phyloP scores from a whole-genome alignment of 441 rosid genomes.

The Isatis lusitanica region DNA sequence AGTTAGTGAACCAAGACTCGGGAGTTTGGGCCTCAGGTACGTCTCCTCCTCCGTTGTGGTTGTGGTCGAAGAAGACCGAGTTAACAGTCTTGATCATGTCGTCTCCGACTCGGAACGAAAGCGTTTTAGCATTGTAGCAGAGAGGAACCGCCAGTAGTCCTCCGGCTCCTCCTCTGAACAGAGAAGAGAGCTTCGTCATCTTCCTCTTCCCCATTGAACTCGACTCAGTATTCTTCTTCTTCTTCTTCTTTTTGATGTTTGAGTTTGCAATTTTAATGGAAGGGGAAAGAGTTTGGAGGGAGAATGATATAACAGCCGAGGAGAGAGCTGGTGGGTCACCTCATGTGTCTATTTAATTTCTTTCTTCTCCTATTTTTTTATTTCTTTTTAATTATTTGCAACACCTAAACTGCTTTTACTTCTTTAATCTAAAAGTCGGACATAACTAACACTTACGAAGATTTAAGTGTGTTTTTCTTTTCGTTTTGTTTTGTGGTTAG shows the following conservation, averaged over 20 bases:
- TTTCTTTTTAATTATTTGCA: background rate
- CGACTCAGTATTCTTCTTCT: background rate
- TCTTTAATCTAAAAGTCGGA: background rate
- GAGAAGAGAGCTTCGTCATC: slow-evolving; percentile 31
- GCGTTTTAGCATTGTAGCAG: slow-evolving; percentile 35
- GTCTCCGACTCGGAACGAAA: slow-evolving; percentile 32
- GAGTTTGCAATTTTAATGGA: slow-evolving; percentile 21
- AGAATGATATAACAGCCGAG: slow-evolving; percentile 16
- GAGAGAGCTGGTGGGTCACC: slow-evolving; percentile 28
- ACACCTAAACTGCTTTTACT: too few species aligned
- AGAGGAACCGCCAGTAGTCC: slow-evolving; percentile 30
- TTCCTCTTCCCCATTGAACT: slow-evolving; percentile 33
- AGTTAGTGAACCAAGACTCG: slow-evolving; percentile 65
- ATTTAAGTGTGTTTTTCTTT: too few species aligned
- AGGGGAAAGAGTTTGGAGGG: slow-evolving; percentile 34
- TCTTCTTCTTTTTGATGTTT: background rate
- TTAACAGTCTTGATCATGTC: slow-evolving; percentile 36
- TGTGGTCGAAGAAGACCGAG: slow-evolving; percentile 37
- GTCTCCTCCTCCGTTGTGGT: background rate
- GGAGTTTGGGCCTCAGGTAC: slow-evolving; percentile 41
- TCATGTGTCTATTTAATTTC: slow-evolving; percentile 31
- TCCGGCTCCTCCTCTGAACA: slow-evolving; percentile 19
- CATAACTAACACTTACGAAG: background rate
- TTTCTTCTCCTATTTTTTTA: background rate
- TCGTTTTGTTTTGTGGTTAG: background rate